phyloP scores from a whole-genome alignment of 2,329 filamentous ascomycete species.

The Xylaria sp. region DNA sequence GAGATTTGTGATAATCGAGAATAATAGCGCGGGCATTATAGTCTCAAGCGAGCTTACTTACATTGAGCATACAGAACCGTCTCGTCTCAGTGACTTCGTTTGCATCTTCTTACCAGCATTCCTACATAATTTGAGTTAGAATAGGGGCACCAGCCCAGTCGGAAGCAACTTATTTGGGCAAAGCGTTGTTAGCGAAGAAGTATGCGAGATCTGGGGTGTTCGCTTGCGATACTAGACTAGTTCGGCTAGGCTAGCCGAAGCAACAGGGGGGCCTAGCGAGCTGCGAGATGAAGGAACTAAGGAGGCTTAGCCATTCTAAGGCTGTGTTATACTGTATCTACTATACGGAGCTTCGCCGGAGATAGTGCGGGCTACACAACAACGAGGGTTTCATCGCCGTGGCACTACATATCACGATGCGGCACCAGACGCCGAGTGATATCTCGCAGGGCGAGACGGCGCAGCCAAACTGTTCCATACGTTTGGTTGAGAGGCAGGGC shows the following conservation, averaged over 20 bases:
- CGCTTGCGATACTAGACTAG: neutral
- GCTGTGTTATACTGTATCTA: neutral
- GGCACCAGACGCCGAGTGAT: neutral
- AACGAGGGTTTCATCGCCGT: constrained; percentile 17
- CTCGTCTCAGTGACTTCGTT: neutral
- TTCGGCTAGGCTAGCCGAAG: constrained; percentile 24
- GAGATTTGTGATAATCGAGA: neutral
- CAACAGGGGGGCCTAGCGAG: constrained; percentile 11
- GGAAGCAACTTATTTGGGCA: neutral
- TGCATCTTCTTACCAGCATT: neutral
- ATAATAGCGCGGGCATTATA: neutral
- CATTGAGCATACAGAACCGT: neutral
- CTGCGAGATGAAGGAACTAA: constrained; percentile 21
- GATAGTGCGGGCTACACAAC: constrained; percentile 19
- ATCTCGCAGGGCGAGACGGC: neutral
- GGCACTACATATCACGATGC: constrained; percentile 14
- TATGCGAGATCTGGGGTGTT: constrained; percentile 8
- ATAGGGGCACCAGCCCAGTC: constrained; percentile 16
- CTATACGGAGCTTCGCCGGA: constrained; percentile 5
- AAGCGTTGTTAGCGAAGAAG: neutral
- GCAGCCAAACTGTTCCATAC: constrained; percentile 4
- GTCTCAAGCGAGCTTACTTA: neutral
- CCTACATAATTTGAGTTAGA: constrained; percentile 1
- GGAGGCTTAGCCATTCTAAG: constrained; percentile 22
- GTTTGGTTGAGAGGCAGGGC: constrained; percentile 3